Conservation (phyloP, 1,284 basidiomycete genomes). For the Ceratobasidium sp. region DNA sequence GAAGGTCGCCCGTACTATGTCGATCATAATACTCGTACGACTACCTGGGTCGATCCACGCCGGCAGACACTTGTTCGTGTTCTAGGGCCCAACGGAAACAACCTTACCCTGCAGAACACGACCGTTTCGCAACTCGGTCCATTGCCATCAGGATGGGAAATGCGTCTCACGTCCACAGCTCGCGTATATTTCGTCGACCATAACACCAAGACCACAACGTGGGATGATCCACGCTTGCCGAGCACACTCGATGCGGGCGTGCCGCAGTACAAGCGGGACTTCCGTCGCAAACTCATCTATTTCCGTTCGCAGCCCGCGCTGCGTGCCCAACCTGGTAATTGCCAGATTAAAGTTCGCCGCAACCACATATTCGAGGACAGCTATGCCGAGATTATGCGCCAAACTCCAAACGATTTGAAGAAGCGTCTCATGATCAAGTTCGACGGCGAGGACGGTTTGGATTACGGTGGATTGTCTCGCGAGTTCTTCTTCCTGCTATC, state of each 20-base stretch:
- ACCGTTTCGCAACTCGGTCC: conserved; percentile 92
- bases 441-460: conserved; percentile 96
- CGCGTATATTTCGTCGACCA: conserved; percentile 97
- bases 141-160: conserved; percentile 96
- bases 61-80: conserved; percentile 85
- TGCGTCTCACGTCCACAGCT: conserved; percentile 91
- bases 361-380: conserved; percentile 96
- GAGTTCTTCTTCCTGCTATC: conserved; percentile 99
- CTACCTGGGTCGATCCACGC: conserved; percentile 98
- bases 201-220: conserved; percentile 93
- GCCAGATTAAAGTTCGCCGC: conserved; percentile 94
- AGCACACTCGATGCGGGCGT: conserved; percentile 88
- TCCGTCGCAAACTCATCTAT: conserved; percentile 97
- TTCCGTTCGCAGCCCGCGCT: conserved; percentile 96
- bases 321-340: conserved; percentile 88
- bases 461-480: conserved; percentile 96
- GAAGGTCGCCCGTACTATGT: conserved; percentile 98
- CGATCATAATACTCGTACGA: conserved; percentile 94
- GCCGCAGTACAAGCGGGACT: conserved; percentile 99
- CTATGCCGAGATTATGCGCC: conserved; percentile 94
- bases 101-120: conserved; percentile 76
- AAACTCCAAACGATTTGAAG: conserved; percentile 94
- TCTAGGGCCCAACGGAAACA: conserved; percentile 84
- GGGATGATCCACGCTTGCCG: conserved; percentile 93
- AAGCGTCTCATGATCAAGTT: conserved; percentile 98